A percentile compares a stretch with the other conserved stretches of the same genome.
Conservation (phyloP, 106 monocot species). For the Apostasia ramifera region DNA sequence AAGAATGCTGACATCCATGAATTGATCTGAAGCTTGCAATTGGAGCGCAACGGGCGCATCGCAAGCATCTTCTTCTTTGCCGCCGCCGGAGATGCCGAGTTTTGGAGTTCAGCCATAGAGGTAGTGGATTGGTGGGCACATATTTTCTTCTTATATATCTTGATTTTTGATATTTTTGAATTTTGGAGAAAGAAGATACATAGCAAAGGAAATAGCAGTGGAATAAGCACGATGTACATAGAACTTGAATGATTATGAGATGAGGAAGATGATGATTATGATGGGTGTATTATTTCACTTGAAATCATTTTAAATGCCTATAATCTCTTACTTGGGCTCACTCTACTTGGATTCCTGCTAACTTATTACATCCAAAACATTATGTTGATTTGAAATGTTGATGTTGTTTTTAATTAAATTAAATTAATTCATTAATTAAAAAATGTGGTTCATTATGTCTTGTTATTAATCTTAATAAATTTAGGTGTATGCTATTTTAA, state of each 20-base stretch:
- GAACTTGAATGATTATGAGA: background rate
- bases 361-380: too few species aligned
- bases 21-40: too few species aligned
- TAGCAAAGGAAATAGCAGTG: background rate
- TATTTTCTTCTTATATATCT: slow-evolving; percentile 10
- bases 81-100: slow-evolving; percentile 7
- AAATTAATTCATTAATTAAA: background rate
- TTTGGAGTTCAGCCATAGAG: slow-evolving; percentile 29
- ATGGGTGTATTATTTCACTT: background rate
- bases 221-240: background rate
- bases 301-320: background rate
- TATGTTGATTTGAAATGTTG: too few species aligned
- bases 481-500: too few species aligned
- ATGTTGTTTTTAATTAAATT: background rate
- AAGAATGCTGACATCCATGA: too few species aligned
- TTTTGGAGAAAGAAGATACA: slow-evolving; percentile 13
- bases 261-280: background rate
- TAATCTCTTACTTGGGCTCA: background rate
- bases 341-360: too few species aligned
- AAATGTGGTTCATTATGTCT: too few species aligned
- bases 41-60: background rate
- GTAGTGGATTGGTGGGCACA: slow-evolving; percentile 3
- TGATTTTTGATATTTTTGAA: slow-evolving; percentile 1
- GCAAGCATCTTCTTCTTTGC: too few species aligned
- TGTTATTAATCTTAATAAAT: too few species aligned